Base-by-base conservation (phyloP, 345 rosid genomes). In the Moricandia moricandioides region DNA sequence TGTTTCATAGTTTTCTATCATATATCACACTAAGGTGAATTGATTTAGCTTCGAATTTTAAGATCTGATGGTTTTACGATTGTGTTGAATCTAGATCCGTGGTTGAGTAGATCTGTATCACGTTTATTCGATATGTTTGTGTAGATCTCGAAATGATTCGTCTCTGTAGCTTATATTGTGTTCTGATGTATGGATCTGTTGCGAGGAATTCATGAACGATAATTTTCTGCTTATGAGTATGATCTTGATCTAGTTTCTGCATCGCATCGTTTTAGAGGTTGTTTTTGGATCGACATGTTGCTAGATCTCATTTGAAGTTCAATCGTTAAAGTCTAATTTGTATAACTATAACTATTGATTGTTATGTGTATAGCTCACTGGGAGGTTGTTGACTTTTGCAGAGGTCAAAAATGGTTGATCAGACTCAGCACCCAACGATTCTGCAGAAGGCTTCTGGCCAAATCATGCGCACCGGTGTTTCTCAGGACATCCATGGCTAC, bases 361-460 rank as follows among this genome's bases (percentile, higher is more conserved):
- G 43, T 67, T 35, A 33, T 33, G 6, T 24, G 29, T 24, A 26
- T n/a, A 52, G 30, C 9, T 56, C 16, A 47, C 24, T 27, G 3
- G 14, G 5, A 10, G 12, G 12, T 26, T 62, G 34, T 35, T 16
- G 47, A 27, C 39, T 27, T 40, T 74, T 71, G 65, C 81, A 90
- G 95, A 84, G 62, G 74, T 78, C 64, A 79, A 68, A 39, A 82
- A 93, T 93, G 98, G 89, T 66, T 75, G 96, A 93, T 72, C 91
- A 88, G 82, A 81, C 69, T 74, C 93, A 84, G 74, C 88, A 88
- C 61, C 93, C 96, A 10, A 73, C 84, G 9, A 79, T 91, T 60
- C 69, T 86, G 80, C 92, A 88, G 74, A 91, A 93, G 88, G 85
- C 82, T 60, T 80, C 90, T 67, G 87, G 93, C 65, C 91, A 88